Conservation (phyloP, 1,284 basidiomycete species). For the Ustilago lituana region DNA sequence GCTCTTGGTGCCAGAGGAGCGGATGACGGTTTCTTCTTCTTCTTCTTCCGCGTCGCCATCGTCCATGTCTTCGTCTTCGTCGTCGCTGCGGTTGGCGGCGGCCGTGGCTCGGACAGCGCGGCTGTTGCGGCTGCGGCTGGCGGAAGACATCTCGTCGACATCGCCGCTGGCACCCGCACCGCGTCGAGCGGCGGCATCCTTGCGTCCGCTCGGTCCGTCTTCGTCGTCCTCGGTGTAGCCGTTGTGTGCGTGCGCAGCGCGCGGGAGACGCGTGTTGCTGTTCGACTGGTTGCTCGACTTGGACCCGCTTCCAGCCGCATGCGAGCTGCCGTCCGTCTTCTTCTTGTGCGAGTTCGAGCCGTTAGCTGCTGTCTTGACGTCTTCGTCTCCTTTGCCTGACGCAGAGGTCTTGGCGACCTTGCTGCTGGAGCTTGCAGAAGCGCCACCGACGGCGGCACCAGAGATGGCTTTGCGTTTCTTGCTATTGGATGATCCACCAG, state of each 20-base stretch:
- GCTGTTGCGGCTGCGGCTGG: slow-evolving; percentile 28
- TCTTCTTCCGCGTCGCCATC: slow-evolving; percentile 38
- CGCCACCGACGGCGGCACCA: slow-evolving; percentile 15
- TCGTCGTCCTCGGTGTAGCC: slow-evolving; percentile 46
- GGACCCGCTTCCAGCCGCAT: slow-evolving; percentile 10
- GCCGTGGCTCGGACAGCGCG: slow-evolving; percentile 28
- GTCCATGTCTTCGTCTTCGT: slow-evolving; percentile 43
- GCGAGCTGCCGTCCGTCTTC: slow-evolving; percentile 21
- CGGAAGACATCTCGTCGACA: slow-evolving; percentile 15
- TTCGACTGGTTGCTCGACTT: slow-evolving; percentile 20
- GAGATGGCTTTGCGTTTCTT: slow-evolving; percentile 49
- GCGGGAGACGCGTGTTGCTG: slow-evolving; percentile 44
- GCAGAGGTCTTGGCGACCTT: slow-evolving; percentile 37
- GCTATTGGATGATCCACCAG: slow-evolving; percentile 20
- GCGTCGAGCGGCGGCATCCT: slow-evolving; percentile 20
- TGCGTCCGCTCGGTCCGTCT: slow-evolving; percentile 30
- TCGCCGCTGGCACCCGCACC: slow-evolving; percentile 18
- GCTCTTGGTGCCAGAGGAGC: slow-evolving; percentile 17
- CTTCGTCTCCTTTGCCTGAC: slow-evolving; percentile 39
- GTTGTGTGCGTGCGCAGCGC: slow-evolving; percentile 43
- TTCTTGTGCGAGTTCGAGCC: slow-evolving; percentile 38
- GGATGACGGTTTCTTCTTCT: slow-evolving; percentile 16
- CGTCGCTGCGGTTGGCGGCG: slow-evolving; percentile 37
- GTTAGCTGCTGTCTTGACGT: slow-evolving; percentile 44
- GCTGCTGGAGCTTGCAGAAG: slow-evolving; percentile 7